Base-by-base conservation (phyloP, 139 green algal species). In the Klebsormidium nitens region DNA sequence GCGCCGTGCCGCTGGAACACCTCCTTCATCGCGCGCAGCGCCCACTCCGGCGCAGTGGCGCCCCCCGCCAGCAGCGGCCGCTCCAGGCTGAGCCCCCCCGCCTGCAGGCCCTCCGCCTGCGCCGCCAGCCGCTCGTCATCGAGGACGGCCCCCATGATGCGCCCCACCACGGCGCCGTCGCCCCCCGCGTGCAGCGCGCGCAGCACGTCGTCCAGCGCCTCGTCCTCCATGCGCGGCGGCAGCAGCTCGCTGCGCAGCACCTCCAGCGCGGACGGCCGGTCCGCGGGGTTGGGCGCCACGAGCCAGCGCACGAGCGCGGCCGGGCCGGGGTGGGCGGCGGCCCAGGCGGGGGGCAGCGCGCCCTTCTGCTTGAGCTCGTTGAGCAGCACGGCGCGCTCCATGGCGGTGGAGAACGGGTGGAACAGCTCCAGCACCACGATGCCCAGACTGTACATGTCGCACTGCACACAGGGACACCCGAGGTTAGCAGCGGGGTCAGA, bases 361-460 rank as follows among this genome's bases (percentile, higher is more conserved):
- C 52, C n/a, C 28, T 32, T 23, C 47, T 91, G 84, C 34, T 86
- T 71, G 58, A 97, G 85, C 23, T 90, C 81, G 17, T 79, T 69
- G 46, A 97, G 84, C 58, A 86, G 59, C 44, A 87, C 47, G 0
- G 79, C 81, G 0, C 91, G 81, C 85, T 97, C 91, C 88, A 95
- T 96, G 58, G 58, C 89, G 0, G 91, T 97, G 19, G 64, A 28
- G 71, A 97, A 96, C 14, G 83, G 85, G 71, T 93, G 83, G 87
- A 87, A 97, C 56, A 96, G 69, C 85, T 97, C 91, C 71, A 95
- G 93, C 40, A 84, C 77, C 19, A 96, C 78, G 0, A 97, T 81
- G 1, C 91, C 90, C 58, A 95, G 80, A 44, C 75, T 88, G 84
- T 85, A 96, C 35, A 95, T 75, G 77, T 96, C 89, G 29, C 23